Conservation (phyloP, 2,329 filamentous ascomycete species). For the Taxawa tesnikishii region DNA sequence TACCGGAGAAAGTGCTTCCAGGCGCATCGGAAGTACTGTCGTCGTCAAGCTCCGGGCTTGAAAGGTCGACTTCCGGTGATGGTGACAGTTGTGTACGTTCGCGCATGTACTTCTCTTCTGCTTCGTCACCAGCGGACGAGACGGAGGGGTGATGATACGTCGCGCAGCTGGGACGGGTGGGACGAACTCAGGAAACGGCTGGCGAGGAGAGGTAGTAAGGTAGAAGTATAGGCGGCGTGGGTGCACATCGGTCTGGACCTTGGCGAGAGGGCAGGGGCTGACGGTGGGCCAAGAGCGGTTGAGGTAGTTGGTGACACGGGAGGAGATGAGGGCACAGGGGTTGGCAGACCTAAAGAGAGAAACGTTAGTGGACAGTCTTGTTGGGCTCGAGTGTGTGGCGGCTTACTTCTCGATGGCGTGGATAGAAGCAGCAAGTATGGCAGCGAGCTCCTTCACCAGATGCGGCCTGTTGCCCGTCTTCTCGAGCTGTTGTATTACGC, state of each 20-base stretch:
- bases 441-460: constrained; percentile 84
- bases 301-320: constrained; percentile 76
- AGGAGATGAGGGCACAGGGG: constrained; percentile 88
- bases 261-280: constrained; percentile 76
- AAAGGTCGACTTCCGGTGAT: constrained; percentile 87
- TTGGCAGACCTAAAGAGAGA: constrained; percentile 66
- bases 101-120: constrained; percentile 46
- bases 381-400: constrained; percentile 6
- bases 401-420: constrained; percentile 70
- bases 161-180: constrained; percentile 26
- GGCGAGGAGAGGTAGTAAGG: constrained; percentile 75
- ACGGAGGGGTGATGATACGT: constrained; percentile 67
- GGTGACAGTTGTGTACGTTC: constrained; percentile 61
- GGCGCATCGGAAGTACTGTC: constrained; percentile 44
- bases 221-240: constrained; percentile 95
- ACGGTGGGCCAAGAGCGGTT: constrained; percentile 71
- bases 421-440: constrained; percentile 62
- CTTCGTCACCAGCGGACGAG: constrained; percentile 62
- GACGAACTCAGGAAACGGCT: constrained; percentile 58
- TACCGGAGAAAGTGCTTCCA: constrained; percentile 49
- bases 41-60: constrained; percentile 74
- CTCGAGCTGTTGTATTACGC: constrained; percentile 76
- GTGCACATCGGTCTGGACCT: constrained; percentile 84
- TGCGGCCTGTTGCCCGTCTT: constrained; percentile 86
- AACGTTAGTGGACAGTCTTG: constrained; percentile 18